Conservation (phyloP, 768 basidiomycete species). For the Panaeolus cyanescens region DNA sequence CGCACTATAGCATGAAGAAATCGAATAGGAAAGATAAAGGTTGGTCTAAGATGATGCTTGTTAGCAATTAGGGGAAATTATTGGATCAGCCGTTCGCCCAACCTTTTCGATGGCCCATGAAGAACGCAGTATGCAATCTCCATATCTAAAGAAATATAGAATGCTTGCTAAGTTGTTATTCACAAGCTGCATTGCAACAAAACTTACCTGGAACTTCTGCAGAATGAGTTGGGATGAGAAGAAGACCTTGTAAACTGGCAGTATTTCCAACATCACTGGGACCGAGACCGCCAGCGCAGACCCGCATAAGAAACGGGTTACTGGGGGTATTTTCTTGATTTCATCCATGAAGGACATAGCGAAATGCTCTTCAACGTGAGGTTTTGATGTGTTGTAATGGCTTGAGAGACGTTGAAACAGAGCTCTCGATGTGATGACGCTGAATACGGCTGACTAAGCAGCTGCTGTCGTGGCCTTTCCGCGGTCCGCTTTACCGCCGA, state of each 20-base stretch:
- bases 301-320: conserved; percentile 69
- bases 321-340: conserved; percentile 80
- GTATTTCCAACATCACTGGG: conserved; percentile 53
- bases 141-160: conserved; percentile 61
- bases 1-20: conserved; percentile 70
- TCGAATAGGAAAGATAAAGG: conserved; percentile 56
- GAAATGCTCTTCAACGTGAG: not conserved
- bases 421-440: not conserved
- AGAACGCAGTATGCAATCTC: conserved; percentile 74
- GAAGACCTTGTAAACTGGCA: conserved; percentile 54
- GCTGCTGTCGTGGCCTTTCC: not conserved
- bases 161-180: not conserved
- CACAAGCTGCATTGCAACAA: not conserved
- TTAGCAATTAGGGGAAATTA: not conserved
- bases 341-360: conserved; percentile 44
- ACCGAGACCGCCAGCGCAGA: conserved; percentile 64
- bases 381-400: no score
- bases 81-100: not conserved
- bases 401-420: not conserved
- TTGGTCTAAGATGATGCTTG: not conserved
- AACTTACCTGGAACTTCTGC: conserved; percentile 53
- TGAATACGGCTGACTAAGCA: not conserved
- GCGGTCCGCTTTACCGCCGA: not conserved
- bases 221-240: conserved; percentile 52
- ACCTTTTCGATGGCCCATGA: conserved; percentile 49